These are phyloP conservation scores for Mycena pura DNA, from an alignment of 768 basidiomycete genomes.

Conservation along the genomic window DNA sequence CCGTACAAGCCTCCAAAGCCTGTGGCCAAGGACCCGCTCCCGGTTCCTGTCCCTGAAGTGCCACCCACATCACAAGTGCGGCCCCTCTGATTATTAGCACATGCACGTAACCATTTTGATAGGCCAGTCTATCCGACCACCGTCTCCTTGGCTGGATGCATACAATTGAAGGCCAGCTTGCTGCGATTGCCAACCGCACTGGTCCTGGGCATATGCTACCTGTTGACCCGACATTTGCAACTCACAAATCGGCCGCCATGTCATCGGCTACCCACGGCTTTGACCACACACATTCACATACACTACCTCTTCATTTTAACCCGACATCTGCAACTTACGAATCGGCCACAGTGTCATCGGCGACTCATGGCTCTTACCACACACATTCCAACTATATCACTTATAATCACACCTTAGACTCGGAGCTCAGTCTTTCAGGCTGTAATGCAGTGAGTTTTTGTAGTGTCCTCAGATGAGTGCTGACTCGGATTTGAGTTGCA, in stretches of 20 bases:
- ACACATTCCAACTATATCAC: not conserved
- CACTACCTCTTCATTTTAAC: too few species aligned
- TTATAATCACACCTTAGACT: not conserved
- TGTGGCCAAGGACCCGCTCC: not conserved
- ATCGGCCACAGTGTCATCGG: not conserved
- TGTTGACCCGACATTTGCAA: not conserved
- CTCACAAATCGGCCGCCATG: too few species aligned
- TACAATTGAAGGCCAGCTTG: not conserved
- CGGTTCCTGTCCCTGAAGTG: not conserved
- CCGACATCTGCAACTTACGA: too few species aligned
- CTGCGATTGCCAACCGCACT: not conserved
- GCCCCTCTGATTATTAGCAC: too few species aligned
- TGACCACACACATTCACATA: too few species aligned
- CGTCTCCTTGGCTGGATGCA: constrained; percentile 5
- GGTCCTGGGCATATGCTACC: not conserved
- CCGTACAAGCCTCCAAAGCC: constrained; percentile 5
- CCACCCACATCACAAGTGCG: not conserved
- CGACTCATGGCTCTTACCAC: too few species aligned
- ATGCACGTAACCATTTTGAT: too few species aligned
- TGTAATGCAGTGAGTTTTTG: not conserved
- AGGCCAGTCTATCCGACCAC: too few species aligned
- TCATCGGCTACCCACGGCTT: too few species aligned
- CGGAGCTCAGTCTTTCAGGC: not conserved
- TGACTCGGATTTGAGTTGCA: too few species aligned
- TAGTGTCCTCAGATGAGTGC: not conserved